Conservation (phyloP, 495 filamentous ascomycete genomes). For the Annulohypoxylon maeteangense region DNA sequence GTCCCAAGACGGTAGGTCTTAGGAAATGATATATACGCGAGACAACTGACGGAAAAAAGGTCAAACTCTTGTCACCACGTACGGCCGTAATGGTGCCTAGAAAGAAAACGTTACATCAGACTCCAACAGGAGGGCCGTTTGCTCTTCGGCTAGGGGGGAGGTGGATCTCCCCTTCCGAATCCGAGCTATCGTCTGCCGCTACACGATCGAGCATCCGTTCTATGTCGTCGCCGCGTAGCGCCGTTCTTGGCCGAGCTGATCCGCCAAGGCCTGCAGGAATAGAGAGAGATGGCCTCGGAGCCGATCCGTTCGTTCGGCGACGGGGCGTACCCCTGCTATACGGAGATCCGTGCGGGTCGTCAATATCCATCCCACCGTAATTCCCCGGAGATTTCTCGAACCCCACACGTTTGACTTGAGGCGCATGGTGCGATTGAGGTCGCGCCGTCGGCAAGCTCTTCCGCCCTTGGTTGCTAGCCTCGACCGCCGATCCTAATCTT, state of each 20-base stretch:
- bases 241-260: slow-evolving; percentile 47
- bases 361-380: slow-evolving; percentile 55
- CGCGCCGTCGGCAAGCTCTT: slow-evolving; percentile 59
- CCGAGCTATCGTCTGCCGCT: slow-evolving; percentile 55
- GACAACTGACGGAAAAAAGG: slow-evolving; percentile 9
- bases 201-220: slow-evolving; percentile 60
- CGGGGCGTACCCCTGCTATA: slow-evolving; percentile 54
- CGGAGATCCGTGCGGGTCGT: slow-evolving; percentile 53
- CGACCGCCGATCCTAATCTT: slow-evolving; percentile 35
- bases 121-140: slow-evolving; percentile 42
- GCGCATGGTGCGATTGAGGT: slow-evolving; percentile 48
- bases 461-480: slow-evolving; percentile 46
- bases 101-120: slow-evolving; percentile 10
- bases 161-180: slow-evolving; percentile 62
- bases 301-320: slow-evolving; percentile 51
- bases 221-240: slow-evolving; percentile 56
- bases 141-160: slow-evolving; percentile 48
- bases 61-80: slow-evolving; percentile 11
- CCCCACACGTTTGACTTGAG: slow-evolving; percentile 56
- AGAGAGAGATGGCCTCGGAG: slow-evolving; percentile 49
- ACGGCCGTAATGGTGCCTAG: slow-evolving; percentile 10
- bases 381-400: slow-evolving; percentile 57
- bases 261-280: slow-evolving; percentile 53
- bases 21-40: slow-evolving; percentile 32
- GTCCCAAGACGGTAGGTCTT: slow-evolving; percentile 3